Evolutionary conservation across 2,329 filamentous ascomycete genomes (phyloP).

Genomic region (Microdochium paspali): DNA sequence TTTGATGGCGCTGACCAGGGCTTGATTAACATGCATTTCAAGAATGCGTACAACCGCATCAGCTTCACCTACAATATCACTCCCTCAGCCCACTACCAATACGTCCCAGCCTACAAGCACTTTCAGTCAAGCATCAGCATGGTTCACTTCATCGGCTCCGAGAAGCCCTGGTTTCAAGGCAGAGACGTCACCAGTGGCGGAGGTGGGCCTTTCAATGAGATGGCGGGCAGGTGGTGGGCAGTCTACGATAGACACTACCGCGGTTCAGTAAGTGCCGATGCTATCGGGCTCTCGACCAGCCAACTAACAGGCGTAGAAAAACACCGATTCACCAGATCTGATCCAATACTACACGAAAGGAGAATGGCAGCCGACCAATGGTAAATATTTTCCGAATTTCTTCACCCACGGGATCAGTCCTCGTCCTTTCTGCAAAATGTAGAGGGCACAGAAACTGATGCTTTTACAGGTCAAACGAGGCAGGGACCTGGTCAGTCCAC

Average conservation of each 20-base stretch:
- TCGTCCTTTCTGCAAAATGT: slow-evolving; percentile 19
- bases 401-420: slow-evolving; percentile 5
- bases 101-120: slow-evolving; percentile 87
- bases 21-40: slow-evolving; percentile 88
- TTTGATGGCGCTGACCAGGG: slow-evolving; percentile 98
- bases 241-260: slow-evolving; percentile 84
- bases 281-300: too few relatives aligned
- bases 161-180: slow-evolving; percentile 79
- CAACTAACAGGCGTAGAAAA: slow-evolving; percentile 7
- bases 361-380: slow-evolving; percentile 34
- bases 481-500: slow-evolving; percentile 21
- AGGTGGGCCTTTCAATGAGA: slow-evolving; percentile 63
- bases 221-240: slow-evolving; percentile 85
- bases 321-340: slow-evolving; percentile 21
- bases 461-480: slow-evolving; percentile 30
- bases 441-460: slow-evolving; percentile 40
- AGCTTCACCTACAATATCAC: slow-evolving; percentile 98
- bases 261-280: slow-evolving; percentile 32
- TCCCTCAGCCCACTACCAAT: slow-evolving; percentile 93
- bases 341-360: slow-evolving; percentile 46
- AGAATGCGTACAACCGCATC: slow-evolving; percentile 72
- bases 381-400: slow-evolving; percentile 23
- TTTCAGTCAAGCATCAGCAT: slow-evolving; percentile 83
- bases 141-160: slow-evolving; percentile 87
- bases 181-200: slow-evolving; percentile 42